Base-by-base conservation (phyloP, 495 filamentous ascomycete genomes). In the Mytilinidion resinicola region DNA sequence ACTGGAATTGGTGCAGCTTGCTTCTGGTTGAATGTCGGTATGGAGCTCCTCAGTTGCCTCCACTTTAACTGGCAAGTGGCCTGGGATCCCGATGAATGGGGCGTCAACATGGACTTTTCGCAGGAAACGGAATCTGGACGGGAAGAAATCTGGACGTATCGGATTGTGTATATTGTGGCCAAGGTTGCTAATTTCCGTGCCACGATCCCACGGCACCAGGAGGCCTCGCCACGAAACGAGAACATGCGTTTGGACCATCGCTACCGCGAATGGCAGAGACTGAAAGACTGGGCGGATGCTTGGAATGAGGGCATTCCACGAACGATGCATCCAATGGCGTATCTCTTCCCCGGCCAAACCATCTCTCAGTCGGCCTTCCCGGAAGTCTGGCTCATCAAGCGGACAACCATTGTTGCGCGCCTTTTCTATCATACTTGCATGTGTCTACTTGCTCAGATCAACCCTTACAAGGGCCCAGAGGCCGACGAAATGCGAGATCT, bases 11-110 rank as follows among this genome's bases (percentile, higher is more conserved):
- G 90, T 9, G 84, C 85, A 1, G 89, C 92, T 10, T 96, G 91
- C 70, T 97, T 97, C 72, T 96, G 92, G 91, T 72, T 96, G 15
- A 96, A 95, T 65, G 83, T 95, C 12, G 84, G 86, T 14, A 87
- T 95, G 83, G 93, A 98, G 68, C 74, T 97, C 11, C 78, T 96
- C 20, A 88, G 82, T 61, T 96, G 91, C 71, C 73, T 97, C 19
- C 83, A 88, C 57, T 89, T 90, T 70, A 90, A 90, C 70, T 95
- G 90, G 88, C 80, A 85, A 57, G 80, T 91, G 2, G 84, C 90
- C 1, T 97, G 91, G 91, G 82, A 96, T 43, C 91, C 92, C 3
- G 90, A 96, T 69, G 82, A 87, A 6, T 97, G 93, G 93, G 87
- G 87, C 2, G 72, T 97, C 39, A 87, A 96, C 64, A 85, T 96